Percentiles rank a stretch among this genome's conserved stretches.
These are phyloP conservation scores for Teratosphaeria viscida DNA, from an alignment of 2,329 filamentous ascomycete genomes.

Conservation along the genomic window DNA sequence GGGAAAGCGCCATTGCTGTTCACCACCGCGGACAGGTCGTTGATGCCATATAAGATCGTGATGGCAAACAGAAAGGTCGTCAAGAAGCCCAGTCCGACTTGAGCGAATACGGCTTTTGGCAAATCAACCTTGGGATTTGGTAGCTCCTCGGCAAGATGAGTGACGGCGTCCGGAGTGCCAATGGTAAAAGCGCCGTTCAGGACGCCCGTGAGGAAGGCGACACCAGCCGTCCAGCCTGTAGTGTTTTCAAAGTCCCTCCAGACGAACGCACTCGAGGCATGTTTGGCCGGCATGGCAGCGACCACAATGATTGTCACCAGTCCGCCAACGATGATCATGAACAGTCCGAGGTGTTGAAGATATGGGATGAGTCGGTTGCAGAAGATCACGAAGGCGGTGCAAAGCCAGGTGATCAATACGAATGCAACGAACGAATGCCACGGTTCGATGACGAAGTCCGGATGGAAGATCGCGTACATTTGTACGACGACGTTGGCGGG, in stretches of 20 bases:
- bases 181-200: constrained; percentile 30
- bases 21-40: constrained; percentile 33
- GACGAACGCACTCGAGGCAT: constrained; percentile 38
- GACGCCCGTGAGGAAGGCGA: constrained; percentile 23
- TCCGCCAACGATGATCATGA: constrained; percentile 35
- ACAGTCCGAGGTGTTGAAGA: constrained; percentile 46
- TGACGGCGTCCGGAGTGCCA: constrained; percentile 25
- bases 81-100: constrained; percentile 38
- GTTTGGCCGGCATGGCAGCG: constrained; percentile 42
- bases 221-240: constrained; percentile 39
- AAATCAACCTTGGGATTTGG: constrained; percentile 32
- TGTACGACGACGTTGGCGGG: constrained; percentile 50
- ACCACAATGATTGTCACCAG: constrained; percentile 27
- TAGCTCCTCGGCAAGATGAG: constrained; percentile 29
- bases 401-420: constrained; percentile 45
- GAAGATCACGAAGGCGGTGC: constrained; percentile 44
- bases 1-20: constrained; percentile 33
- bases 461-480: constrained; percentile 51
- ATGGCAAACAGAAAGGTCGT: constrained; percentile 40
- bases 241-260: constrained; percentile 34
- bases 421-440: constrained; percentile 54
- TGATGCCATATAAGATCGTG: constrained; percentile 42
- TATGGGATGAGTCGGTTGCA: constrained; percentile 43
- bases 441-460: constrained; percentile 38
- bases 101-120: constrained; percentile 40